Conservation (phyloP, 768 basidiomycete species). For the Suillus placidus region DNA sequence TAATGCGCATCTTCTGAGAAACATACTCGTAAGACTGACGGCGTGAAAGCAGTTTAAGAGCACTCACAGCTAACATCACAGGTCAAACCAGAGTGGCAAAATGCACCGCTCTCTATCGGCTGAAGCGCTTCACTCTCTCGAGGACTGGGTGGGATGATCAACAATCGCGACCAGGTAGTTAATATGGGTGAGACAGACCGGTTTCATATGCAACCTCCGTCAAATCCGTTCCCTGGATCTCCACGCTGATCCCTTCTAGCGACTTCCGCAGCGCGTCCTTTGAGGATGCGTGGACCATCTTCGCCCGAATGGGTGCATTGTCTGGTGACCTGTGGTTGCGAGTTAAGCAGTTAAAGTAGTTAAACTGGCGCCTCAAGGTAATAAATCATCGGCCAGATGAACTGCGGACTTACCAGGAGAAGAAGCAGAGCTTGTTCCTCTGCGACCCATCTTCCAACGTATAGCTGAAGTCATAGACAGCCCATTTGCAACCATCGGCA, state of each 20-base stretch:
- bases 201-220: constrained; percentile 71
- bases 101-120: not conserved
- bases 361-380: not conserved
- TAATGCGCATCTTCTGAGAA: constrained; percentile 1
- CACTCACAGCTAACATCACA: constrained; percentile 2
- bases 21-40: not conserved
- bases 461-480: constrained; percentile 91
- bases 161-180: not conserved
- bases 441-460: constrained; percentile 67
- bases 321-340: constrained; percentile 75
- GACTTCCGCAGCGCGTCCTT: constrained; percentile 74
- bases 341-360: not conserved
- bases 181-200: constrained; percentile 48
- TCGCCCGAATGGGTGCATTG: constrained; percentile 79
- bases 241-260: constrained; percentile 75
- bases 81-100: not conserved
- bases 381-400: not conserved
- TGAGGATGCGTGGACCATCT: constrained; percentile 94
- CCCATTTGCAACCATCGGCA: constrained; percentile 77
- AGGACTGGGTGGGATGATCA: constrained; percentile 1
- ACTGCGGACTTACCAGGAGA: constrained; percentile 75
- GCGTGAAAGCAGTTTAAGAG: not conserved
- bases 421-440: constrained; percentile 85
- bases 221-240: constrained; percentile 85
- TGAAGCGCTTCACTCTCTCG: not conserved